Conservation (phyloP, 352 stramenopile species). For the Globisporangium ultimum region DNA sequence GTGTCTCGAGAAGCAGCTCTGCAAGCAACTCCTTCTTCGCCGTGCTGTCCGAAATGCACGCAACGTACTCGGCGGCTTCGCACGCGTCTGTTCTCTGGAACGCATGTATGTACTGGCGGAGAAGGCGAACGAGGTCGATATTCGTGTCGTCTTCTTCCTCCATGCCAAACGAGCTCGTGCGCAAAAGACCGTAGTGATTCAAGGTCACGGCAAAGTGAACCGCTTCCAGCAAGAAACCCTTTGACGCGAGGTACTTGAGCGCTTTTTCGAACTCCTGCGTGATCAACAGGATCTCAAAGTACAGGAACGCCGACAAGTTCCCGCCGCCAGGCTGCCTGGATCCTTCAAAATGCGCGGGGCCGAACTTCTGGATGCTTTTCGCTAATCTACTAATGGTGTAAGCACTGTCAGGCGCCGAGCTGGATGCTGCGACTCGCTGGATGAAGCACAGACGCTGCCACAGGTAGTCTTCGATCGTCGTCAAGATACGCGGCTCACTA, state of each 20-base stretch:
- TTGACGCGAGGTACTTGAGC: constrained; percentile 75
- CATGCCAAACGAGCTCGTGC: constrained; percentile 48
- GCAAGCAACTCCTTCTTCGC: constrained; percentile 71
- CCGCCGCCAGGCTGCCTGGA: constrained; percentile 26
- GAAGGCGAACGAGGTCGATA: constrained; percentile 65
- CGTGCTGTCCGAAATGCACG: constrained; percentile 55
- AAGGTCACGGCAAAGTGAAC: constrained; percentile 80
- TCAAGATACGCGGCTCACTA: constrained; percentile 68
- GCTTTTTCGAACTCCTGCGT: constrained; percentile 79
- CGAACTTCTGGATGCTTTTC: constrained; percentile 76
- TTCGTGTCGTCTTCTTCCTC: constrained; percentile 60
- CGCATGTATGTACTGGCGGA: constrained; percentile 81
- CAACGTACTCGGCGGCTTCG: constrained; percentile 81
- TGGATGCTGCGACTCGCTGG: constrained; percentile 36
- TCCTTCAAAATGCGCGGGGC: constrained; percentile 65
- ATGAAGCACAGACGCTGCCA: constrained; percentile 85
- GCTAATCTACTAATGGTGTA: constrained; percentile 67
- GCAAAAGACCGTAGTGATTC: constrained; percentile 73
- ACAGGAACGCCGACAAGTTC: constrained; percentile 63
- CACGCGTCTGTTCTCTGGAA: constrained; percentile 77
- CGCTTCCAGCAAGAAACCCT: constrained; percentile 73
- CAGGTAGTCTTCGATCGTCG: constrained; percentile 84
- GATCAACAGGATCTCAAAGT: constrained; percentile 78
- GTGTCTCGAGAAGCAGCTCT: constrained; percentile 76
- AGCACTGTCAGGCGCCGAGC: constrained; percentile 38